These are phyloP conservation scores for Chlorella sp. DNA, from an alignment of 139 green algal species.

Conservation along the genomic window DNA sequence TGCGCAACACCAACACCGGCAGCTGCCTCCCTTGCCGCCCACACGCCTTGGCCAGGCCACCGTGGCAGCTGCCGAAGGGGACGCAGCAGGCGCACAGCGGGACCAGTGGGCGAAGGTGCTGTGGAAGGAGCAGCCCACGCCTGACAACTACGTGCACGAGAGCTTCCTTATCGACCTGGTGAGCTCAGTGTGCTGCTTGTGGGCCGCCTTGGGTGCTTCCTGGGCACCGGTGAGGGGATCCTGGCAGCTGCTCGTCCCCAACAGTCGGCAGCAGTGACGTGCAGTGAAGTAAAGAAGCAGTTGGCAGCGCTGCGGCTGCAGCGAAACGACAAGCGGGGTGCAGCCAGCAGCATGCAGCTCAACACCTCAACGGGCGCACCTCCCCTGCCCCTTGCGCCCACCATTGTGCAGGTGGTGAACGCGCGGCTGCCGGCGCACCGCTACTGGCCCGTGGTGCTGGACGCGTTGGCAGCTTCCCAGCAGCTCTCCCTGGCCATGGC, in stretches of 20 bases:
- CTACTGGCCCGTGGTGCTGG: conserved; percentile 64
- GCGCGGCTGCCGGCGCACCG: conserved; percentile 32
- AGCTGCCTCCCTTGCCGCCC: neutral
- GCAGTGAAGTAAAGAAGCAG: no score
- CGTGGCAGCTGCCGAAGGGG: neutral
- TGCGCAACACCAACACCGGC: neutral
- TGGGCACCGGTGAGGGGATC: neutral
- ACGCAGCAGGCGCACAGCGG: neutral
- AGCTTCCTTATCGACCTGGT: conserved; percentile 66
- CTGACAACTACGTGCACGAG: conserved; percentile 60
- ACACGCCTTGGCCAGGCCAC: neutral
- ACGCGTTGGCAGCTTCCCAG: conserved; percentile 57
- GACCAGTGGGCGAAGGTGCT: neutral
- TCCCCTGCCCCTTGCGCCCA: neutral
- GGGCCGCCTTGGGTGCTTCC: no score
- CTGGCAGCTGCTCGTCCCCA: no score
- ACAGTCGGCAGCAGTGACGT: no score
- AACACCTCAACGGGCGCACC: neutral
- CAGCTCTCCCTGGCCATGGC: conserved; percentile 59
- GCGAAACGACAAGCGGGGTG: no score
- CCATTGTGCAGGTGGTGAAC: conserved; percentile 49
- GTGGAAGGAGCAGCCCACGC: conserved; percentile 45
- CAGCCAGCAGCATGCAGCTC: neutral
- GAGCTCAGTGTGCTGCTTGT: neutral
- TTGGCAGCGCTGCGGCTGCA: no score